Evolutionary conservation across 257 asterid genomes (phyloP).

Genomic region (Solanum sitiens): DNA sequence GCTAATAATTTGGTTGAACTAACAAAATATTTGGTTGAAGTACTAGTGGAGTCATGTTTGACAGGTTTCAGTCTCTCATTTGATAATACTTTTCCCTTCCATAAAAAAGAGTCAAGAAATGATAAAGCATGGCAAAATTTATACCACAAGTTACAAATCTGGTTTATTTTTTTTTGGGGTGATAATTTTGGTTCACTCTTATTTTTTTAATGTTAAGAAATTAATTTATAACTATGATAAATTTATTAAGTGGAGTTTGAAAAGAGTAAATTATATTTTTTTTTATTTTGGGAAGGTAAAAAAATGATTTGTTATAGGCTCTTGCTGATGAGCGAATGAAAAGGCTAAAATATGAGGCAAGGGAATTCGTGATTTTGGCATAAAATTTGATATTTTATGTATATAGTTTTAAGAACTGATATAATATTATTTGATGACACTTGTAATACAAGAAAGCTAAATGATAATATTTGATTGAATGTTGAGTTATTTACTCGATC

Average conservation of each 20-base stretch:
- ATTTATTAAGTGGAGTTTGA: too few species aligned
- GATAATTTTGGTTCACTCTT: not conserved
- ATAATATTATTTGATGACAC: not conserved
- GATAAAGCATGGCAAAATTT: not conserved
- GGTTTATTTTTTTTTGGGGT: not conserved
- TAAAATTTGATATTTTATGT: too few species aligned
- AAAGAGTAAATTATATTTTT: too few species aligned
- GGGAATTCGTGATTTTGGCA: too few species aligned
- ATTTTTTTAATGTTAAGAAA: not conserved
- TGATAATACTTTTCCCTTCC: not conserved
- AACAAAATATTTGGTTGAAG: not conserved
- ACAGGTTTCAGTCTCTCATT: not conserved
- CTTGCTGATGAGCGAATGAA: too few species aligned
- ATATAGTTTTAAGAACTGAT: too few species aligned
- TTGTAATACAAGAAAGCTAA: too few species aligned
- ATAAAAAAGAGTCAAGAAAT: not conserved
- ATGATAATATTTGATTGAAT: too few species aligned
- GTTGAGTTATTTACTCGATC: too few species aligned
- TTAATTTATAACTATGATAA: too few species aligned
- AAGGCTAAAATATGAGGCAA: not conserved
- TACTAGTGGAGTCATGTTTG: not conserved
- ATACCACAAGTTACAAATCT: not conserved
- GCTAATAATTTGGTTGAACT: not conserved
- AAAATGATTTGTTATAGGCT: too few species aligned
- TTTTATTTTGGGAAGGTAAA: too few species aligned